A percentile compares a stretch with the other conserved stretches of the same genome.
phyloP scores from a whole-genome alignment of 208 protist species.

The Phytomonas francai region DNA sequence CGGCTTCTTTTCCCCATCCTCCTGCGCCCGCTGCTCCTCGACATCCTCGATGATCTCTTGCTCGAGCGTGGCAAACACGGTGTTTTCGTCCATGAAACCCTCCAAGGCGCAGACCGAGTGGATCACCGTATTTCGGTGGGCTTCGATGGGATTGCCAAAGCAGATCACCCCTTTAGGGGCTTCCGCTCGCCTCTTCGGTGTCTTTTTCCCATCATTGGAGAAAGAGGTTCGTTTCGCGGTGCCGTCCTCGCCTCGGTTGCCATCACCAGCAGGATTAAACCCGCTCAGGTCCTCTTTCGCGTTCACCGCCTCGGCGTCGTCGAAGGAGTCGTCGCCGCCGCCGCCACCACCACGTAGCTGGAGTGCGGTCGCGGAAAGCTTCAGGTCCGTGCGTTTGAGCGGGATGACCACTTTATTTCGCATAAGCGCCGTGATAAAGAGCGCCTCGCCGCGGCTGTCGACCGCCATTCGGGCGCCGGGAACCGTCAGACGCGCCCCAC shows the following conservation, averaged over 20 bases:
- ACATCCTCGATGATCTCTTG: slow-evolving; percentile 54
- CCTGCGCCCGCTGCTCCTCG: neutral
- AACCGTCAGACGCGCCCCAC: slow-evolving; percentile 93
- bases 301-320: slow-evolving; percentile 10
- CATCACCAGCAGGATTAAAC: slow-evolving; percentile 2
- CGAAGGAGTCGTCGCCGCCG: slow-evolving; percentile 16
- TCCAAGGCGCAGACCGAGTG: slow-evolving; percentile 66
- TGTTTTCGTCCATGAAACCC: slow-evolving; percentile 42
- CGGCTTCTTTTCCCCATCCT: neutral
- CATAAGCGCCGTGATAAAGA: slow-evolving; percentile 92
- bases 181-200: slow-evolving; percentile 8
- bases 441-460: slow-evolving; percentile 92
- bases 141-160: slow-evolving; percentile 60
- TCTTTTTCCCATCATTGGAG: slow-evolving; percentile 13
- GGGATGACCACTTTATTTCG: slow-evolving; percentile 64
- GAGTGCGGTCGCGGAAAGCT: slow-evolving; percentile 1
- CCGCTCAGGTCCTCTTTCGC: slow-evolving; percentile 16
- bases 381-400: slow-evolving; percentile 23
- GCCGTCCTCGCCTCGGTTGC: slow-evolving; percentile 12
- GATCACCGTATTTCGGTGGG: slow-evolving; percentile 63
- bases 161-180: slow-evolving; percentile 33
- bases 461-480: slow-evolving; percentile 92
- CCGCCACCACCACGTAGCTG: slow-evolving; percentile 9
- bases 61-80: slow-evolving; percentile 67
- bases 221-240: slow-evolving; percentile 8